Evolutionary conservation across 176 grass and related monocot species (phyloP).

Genomic region (Juncus inflexus): DNA sequence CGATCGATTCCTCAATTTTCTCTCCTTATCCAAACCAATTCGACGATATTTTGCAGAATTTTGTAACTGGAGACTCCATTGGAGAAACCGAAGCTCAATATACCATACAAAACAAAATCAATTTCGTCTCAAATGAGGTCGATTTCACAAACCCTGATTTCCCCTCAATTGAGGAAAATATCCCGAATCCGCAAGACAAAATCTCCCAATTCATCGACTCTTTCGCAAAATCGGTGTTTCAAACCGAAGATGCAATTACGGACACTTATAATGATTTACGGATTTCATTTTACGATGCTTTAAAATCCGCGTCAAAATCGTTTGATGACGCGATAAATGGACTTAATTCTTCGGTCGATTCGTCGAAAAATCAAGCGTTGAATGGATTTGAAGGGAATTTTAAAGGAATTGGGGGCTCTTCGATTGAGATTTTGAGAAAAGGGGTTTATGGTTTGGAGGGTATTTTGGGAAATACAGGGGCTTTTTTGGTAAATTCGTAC

Average conservation of each 20-base stretch:
- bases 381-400: conserved; percentile 52
- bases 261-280: conserved; percentile 54
- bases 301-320: conserved; percentile 54
- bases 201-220: conserved; percentile 52
- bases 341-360: conserved; percentile 45
- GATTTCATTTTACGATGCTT: conserved; percentile 49
- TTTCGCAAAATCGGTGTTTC: conserved; percentile 50
- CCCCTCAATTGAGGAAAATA: conserved; percentile 37
- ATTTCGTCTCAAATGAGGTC: conserved; percentile 35
- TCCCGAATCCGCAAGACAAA: conserved; percentile 42
- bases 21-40: conserved; percentile 58
- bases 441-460: conserved; percentile 52
- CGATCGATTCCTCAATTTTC: conserved; percentile 69
- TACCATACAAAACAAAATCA: conserved; percentile 26
- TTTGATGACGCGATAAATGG: conserved; percentile 40
- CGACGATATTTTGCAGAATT: conserved; percentile 59
- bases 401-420: conserved; percentile 36
- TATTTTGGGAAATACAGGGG: conserved; percentile 51
- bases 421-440: conserved; percentile 56
- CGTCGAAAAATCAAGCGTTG: conserved; percentile 59
- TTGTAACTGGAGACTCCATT: conserved; percentile 39
- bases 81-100: conserved; percentile 13
- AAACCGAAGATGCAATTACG: conserved; percentile 68
- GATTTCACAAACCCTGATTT: conserved; percentile 17
- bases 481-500: conserved; percentile 62